Conservation (phyloP, 352 stramenopile genomes). For the Pythium aristosporum region DNA sequence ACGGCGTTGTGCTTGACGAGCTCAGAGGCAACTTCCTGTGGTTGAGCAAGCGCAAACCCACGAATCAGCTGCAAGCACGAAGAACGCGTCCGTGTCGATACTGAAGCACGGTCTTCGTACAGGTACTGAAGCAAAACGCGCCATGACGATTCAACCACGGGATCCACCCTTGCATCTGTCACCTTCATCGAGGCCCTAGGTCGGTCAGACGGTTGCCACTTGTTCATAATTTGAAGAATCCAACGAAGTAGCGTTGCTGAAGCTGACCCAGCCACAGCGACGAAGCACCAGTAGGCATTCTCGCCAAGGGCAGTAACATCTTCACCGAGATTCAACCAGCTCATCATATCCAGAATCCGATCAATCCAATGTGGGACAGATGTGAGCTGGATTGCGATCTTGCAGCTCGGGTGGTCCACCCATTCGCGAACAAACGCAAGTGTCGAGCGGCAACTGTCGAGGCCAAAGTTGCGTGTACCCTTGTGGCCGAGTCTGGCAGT, state of each 20-base stretch:
- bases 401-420: background rate
- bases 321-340: background rate
- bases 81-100: background rate
- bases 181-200: background rate
- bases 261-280: background rate
- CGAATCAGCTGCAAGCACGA: background rate
- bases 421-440: background rate
- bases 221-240: background rate
- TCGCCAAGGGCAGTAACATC: background rate
- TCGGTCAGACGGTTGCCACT: background rate
- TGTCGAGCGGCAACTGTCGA: background rate
- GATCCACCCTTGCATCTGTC: background rate
- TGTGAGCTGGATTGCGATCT: background rate
- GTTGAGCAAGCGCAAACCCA: background rate
- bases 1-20: background rate
- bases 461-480: background rate
- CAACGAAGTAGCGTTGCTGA: background rate
- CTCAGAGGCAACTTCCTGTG: background rate
- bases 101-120: background rate
- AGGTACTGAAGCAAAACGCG: constrained; percentile 3
- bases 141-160: background rate
- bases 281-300: background rate
- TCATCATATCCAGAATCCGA: constrained; percentile 6
- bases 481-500: constrained; percentile 1
- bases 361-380: background rate